Conservation (phyloP, 148 eudicot genomes). For the Chenopodium quinoa region DNA sequence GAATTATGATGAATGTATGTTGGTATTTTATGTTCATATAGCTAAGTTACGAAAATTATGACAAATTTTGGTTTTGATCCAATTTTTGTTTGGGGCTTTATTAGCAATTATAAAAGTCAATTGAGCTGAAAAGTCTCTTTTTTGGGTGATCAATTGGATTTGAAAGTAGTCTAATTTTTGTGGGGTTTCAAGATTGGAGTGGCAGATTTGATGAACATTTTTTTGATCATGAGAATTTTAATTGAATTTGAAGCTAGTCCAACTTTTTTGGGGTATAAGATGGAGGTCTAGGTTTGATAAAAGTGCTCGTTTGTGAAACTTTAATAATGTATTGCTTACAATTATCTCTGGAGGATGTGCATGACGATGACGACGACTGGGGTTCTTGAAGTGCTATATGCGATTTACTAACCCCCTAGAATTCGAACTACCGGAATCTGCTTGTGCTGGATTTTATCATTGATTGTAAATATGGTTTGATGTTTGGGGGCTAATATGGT, state of each 20-base stretch:
- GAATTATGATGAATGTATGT: slow-evolving; percentile 4
- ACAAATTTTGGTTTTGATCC: neutral
- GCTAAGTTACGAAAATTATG: neutral
- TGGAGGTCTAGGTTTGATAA: neutral
- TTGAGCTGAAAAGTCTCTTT: neutral
- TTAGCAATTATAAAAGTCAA: neutral
- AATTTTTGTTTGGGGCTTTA: neutral
- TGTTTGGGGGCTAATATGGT: neutral
- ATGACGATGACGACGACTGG: neutral
- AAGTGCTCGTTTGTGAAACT: neutral
- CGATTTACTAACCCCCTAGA: neutral
- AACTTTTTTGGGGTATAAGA: neutral
- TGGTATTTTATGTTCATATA: neutral
- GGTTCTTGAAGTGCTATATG: neutral
- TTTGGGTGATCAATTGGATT: neutral
- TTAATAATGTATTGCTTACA: neutral
- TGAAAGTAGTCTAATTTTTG: no score
- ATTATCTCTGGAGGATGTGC: neutral
- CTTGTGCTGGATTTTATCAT: neutral
- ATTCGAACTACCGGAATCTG: neutral
- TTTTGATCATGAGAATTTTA: no score
- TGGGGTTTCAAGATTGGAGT: neutral
- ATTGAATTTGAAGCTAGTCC: neutral
- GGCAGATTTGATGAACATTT: neutral
- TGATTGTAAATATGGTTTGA: neutral